These are phyloP conservation scores for Pachyrhizus erosus DNA, from an alignment of 306 rosid genomes.

Conservation along the genomic window DNA sequence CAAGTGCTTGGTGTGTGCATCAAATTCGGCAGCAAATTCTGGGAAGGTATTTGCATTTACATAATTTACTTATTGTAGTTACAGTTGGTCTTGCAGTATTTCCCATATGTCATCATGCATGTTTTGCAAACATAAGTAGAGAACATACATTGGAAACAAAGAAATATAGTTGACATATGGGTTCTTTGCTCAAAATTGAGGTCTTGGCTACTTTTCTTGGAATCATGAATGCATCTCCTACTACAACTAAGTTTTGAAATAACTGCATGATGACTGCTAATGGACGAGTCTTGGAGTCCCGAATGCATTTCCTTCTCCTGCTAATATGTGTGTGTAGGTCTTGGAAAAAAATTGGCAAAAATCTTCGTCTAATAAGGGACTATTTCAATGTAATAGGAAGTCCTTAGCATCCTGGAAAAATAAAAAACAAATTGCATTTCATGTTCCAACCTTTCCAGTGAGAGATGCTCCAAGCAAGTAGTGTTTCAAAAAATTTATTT, in stretches of 20 bases:
- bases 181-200: slow-evolving; percentile 6
- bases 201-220: not conserved
- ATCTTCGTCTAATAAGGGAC: not conserved
- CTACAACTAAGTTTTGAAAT: not conserved
- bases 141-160: not conserved
- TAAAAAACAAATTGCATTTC: not conserved
- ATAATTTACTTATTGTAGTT: not conserved
- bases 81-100: not conserved
- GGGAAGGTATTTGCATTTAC: slow-evolving; percentile 48
- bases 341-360: not conserved
- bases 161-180: slow-evolving; percentile 4
- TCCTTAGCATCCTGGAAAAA: not conserved
- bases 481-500: no score
- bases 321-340: not conserved
- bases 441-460: not conserved
- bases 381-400: not conserved
- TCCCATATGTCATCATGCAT: not conserved
- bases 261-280: not conserved
- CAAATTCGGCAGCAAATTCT: slow-evolving; percentile 34
- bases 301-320: not conserved
- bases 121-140: not conserved
- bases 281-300: not conserved
- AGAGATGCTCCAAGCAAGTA: not conserved
- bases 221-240: not conserved
- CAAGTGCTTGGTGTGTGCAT: slow-evolving; percentile 38